phyloP scores from a whole-genome alignment of 2,329 filamentous ascomycete genomes.

The Exophiala alcalophila region DNA sequence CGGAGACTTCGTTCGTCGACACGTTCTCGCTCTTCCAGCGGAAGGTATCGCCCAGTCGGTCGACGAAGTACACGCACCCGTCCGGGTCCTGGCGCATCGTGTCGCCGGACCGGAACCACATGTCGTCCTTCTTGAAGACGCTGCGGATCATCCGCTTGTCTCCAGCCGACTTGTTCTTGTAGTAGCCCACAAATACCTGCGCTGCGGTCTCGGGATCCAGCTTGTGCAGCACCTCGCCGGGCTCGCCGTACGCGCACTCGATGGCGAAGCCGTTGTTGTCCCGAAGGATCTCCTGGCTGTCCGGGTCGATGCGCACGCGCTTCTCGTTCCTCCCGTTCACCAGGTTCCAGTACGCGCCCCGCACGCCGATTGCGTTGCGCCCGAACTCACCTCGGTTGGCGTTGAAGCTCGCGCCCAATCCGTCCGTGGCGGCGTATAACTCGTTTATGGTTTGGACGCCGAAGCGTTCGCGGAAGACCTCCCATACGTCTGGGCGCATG shows the following conservation, averaged over 20 bases:
- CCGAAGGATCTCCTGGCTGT: slow-evolving; percentile 63
- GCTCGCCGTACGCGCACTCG: slow-evolving; percentile 60
- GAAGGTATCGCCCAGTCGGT: slow-evolving; percentile 58
- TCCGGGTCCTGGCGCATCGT: slow-evolving; percentile 68
- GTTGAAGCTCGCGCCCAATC: slow-evolving; percentile 63
- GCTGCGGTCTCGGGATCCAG: slow-evolving; percentile 43
- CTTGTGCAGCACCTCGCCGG: slow-evolving; percentile 71
- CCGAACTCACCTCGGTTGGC: slow-evolving; percentile 60
- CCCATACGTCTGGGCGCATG: slow-evolving; percentile 49
- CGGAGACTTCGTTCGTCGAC: slow-evolving; percentile 74
- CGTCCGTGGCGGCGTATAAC: slow-evolving; percentile 77
- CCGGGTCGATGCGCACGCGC: slow-evolving; percentile 66
- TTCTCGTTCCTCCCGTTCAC: slow-evolving; percentile 55
- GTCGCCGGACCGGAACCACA: slow-evolving; percentile 80
- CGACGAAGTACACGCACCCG: slow-evolving; percentile 74
- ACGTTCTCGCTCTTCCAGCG: slow-evolving; percentile 74
- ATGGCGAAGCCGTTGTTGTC: slow-evolving; percentile 67
- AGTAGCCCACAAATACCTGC: slow-evolving; percentile 76
- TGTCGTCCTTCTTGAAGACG: slow-evolving; percentile 73
- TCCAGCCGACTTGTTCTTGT: slow-evolving; percentile 68
- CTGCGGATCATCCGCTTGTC: slow-evolving; percentile 69
- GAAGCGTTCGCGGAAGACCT: slow-evolving; percentile 42
- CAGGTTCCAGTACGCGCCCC: slow-evolving; percentile 60
- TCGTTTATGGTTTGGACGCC: slow-evolving; percentile 57
- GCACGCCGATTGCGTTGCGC: slow-evolving; percentile 65